Evolutionary conservation across 1,139 yeast genomes (phyloP), one percentile per base, ranked within the genome.

Genomic region (Candida sp.): DNA sequence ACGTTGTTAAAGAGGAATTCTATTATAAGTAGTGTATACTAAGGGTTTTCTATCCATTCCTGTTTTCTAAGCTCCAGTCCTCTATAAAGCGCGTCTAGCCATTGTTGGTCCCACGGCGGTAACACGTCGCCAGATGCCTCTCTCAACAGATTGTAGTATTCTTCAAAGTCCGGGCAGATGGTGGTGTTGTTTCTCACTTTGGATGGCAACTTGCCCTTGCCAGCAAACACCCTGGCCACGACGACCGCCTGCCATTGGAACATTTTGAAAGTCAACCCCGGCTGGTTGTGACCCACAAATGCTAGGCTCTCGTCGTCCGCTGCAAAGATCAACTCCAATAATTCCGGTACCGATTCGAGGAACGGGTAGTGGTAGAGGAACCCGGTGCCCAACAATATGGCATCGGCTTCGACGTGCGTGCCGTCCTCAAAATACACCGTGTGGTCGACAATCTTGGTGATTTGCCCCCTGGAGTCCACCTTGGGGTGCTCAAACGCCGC

Each of bases 311-410:
- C 77, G 48, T 76, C 78, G 11, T 66, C 62, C 7, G 63, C 60
- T 40, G 63, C 61, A 51, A 76, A 73, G 0, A 79, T 72, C 56
- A 75, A 78, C 50, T 70, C 75, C 53, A 63, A 76, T 23, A 72
- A 54, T 3, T 60, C 62, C 3, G 67, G 67, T 9, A 70, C 61
- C 8, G 55, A 48, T 51, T 67, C 65, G 45, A 78, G 61, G 49
- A 74, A 77, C 3, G 83, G 81, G 53, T 66, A 77, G 46, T 77
- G 71, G 54, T 66, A 75, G 42, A 70, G 66, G 60, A 71, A 78
- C 0, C 83, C 83, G 0, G 83, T 78, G 3, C 78, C 81, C 54
- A 73, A 77, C 3, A 75, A 61, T 12, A 77, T 62, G 42, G 66
- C 61, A 51, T 76, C 80, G n/a, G 73, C 71, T 32, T 63, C 61